Evolutionary conservation across 2,329 filamentous ascomycete species (phyloP).

Genomic region (Drechslerella stenobrocha): DNA sequence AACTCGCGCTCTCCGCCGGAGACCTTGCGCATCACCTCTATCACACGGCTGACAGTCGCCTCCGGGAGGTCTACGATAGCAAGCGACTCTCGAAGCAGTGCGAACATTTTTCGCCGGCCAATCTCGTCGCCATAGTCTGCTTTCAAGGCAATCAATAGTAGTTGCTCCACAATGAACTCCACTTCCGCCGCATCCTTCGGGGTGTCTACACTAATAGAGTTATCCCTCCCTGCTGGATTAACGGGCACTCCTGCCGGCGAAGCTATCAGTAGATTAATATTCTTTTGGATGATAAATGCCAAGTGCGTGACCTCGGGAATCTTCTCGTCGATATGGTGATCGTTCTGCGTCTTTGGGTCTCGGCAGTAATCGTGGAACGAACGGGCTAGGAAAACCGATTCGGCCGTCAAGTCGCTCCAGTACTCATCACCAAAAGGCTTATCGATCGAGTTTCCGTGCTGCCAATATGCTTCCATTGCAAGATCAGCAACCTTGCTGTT

Average conservation of each 20-base stretch:
- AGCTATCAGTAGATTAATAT: slow-evolving; percentile 64
- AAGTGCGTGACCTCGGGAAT: slow-evolving; percentile 92
- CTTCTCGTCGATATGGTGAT: slow-evolving; percentile 79
- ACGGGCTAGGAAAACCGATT: slow-evolving; percentile 84
- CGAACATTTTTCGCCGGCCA: slow-evolving; percentile 92
- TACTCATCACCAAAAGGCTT: slow-evolving; percentile 74
- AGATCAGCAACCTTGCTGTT: slow-evolving; percentile 89
- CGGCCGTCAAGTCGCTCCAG: slow-evolving; percentile 79
- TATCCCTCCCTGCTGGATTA: slow-evolving; percentile 50
- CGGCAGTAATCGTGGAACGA: slow-evolving; percentile 95
- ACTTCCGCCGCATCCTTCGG: slow-evolving; percentile 73
- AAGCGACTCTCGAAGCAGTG: slow-evolving; percentile 79
- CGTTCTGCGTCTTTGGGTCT: slow-evolving; percentile 67
- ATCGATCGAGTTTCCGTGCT: slow-evolving; percentile 79
- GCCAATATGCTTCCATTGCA: slow-evolving; percentile 96
- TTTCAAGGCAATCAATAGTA: slow-evolving; percentile 86
- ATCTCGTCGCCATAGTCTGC: slow-evolving; percentile 98
- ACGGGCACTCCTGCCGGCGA: slow-evolving; percentile 54
- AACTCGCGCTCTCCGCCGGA: slow-evolving; percentile 82
- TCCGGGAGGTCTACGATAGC: slow-evolving; percentile 87
- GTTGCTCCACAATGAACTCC: slow-evolving; percentile 93
- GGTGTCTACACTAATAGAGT: slow-evolving; percentile 60
- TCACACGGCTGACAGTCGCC: slow-evolving; percentile 67
- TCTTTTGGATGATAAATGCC: slow-evolving; percentile 80
- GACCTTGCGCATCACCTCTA: slow-evolving; percentile 63